Base-by-base conservation (phyloP, 176 grass and related monocot species). In the Triticum timopheevii region DNA sequence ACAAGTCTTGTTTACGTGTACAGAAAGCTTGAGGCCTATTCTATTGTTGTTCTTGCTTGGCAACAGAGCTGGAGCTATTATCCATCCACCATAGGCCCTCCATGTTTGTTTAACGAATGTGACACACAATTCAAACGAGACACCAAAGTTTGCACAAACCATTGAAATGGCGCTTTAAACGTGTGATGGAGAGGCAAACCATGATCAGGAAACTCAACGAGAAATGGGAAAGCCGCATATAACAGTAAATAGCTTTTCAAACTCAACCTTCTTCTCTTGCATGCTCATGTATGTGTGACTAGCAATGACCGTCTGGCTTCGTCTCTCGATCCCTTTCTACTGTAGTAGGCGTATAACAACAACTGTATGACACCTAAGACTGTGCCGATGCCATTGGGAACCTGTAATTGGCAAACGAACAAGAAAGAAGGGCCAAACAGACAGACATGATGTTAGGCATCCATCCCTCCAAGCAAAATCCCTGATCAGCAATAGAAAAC, bases 361-460 rank as follows among this genome's bases (percentile, higher is more conserved):
- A 99, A 83, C 64, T 99, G 97, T 62, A 91, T 33, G 17, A 87
- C 70, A 13, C 97, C 97, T 25, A 99, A 63, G 69, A 96, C 12
- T 2, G 97, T 87, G 36, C 97, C 97, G 73, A 99, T 96, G 45
- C 97, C 94, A 47, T 99, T 99, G 9, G 97, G 97, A 75, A 96
- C 64, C 94, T 99, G 80, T 74, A 88, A 93, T 88, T 44, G 24
- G 61, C 44, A 80, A 47, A 70, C 8, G 80, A 77, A 78, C 15
- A 81, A 63, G 80, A 87, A 61, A 8, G 31, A 89, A 54, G 56
- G 52, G 30, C 8, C 45, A 49, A 82, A 27, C n/a, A 80, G 23
- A 25, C 22, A 79, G 20, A 80, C 13, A 68, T 8, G 13, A 16
- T 36, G 59, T 80, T 56, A 72, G 24, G 17, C 69, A 84, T 20